Evolutionary conservation across 345 rosid genomes (phyloP), one percentile per base, ranked within the genome.

Genomic region (Eucalyptus tenuipes): DNA sequence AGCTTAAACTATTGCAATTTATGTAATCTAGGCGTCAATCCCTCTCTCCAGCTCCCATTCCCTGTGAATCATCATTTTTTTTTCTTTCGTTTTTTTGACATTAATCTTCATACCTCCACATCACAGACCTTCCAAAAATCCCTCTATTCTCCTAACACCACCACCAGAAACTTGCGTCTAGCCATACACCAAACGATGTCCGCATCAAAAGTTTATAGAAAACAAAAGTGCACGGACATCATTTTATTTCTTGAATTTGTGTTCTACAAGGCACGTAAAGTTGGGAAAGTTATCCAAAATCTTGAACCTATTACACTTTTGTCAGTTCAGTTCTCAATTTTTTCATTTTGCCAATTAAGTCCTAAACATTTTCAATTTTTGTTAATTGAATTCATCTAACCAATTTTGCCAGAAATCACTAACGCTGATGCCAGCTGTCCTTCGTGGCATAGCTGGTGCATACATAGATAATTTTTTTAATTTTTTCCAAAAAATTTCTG

Each of bases 321-420:
- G 0, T 22, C 9, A 50, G 0, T 50, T 50, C 0, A 50, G 4
- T 50, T 1, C 3, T 49, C 9, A 17, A 50, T 1, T 50, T 50
- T 50, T 50, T 8, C 9, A 50, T 50, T 50, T 50, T 50, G 0
- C 55, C 55, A 50, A 50, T 50, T 50, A 50, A 50, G 55, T 50
- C 55, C 2, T 50, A 50, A 17, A 50, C 2, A 50, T 50, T 50
- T 50, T 50, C 22, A 50, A 7, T 17, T 50, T 50, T 17, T 50
- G 22, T 50, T 0, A 50, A 17, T 50, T 50, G 9, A 50, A 50
- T 50, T 7, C 22, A 50, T 50, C 9, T 50, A 17, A 50, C 1
- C 53, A 50, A 50, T 16, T 50, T 50, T 50, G 4, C 20, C 0
- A 6, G 8, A 50, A 50, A 50, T 50, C 20, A 50, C 4, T 50